Evolutionary conservation across 1,284 basidiomycete genomes (phyloP).

Genomic region (Cutaneotrichosporon sp.): DNA sequence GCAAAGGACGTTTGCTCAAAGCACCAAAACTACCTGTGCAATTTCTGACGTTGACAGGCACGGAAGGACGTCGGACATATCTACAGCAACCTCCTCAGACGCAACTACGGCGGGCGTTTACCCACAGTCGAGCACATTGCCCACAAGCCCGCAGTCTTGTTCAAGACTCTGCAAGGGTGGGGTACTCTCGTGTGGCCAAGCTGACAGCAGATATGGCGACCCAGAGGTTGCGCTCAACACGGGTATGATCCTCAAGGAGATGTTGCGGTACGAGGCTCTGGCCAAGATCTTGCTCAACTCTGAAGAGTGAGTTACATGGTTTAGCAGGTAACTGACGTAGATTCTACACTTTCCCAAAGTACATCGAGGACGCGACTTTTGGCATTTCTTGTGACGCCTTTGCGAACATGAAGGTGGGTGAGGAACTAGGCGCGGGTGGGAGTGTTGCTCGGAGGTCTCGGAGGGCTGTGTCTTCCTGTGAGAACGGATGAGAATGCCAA

Average conservation of each 20-base stretch:
- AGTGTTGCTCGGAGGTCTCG: background rate
- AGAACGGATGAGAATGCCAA: too few relatives aligned
- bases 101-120: slow-evolving; percentile 86
- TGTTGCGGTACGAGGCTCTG: slow-evolving; percentile 87
- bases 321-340: slow-evolving; percentile 50
- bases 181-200: slow-evolving; percentile 15
- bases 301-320: slow-evolving; percentile 77
- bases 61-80: slow-evolving; percentile 93
- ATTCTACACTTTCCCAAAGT: slow-evolving; percentile 94
- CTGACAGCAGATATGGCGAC: slow-evolving; percentile 65
- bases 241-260: slow-evolving; percentile 96
- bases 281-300: slow-evolving; percentile 87
- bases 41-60: slow-evolving; percentile 38
- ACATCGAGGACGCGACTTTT: slow-evolving; percentile 96
- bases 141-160: slow-evolving; percentile 80
- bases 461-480: too few relatives aligned
- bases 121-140: slow-evolving; percentile 94
- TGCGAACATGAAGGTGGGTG: slow-evolving; percentile 73
- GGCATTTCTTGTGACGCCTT: slow-evolving; percentile 98
- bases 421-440: background rate
- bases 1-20: too few relatives aligned
- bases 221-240: slow-evolving; percentile 95
- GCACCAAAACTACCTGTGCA: too few relatives aligned
- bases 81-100: slow-evolving; percentile 88
- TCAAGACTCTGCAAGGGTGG: slow-evolving; percentile 71